Base-by-base conservation (phyloP, 1,139 yeast species). In the Tardiomyces digboiensis region DNA sequence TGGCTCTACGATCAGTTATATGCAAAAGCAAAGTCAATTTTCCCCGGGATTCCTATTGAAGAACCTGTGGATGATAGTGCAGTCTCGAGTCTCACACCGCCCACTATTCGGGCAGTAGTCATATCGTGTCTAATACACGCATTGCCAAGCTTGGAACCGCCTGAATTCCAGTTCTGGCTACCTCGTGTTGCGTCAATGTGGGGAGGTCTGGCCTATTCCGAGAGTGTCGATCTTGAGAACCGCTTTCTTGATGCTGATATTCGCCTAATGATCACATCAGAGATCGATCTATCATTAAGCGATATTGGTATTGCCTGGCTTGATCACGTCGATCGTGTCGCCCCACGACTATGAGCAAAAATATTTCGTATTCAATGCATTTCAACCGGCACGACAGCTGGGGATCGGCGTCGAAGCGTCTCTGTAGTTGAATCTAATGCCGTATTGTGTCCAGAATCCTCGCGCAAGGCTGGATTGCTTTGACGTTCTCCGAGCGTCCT, bases 231-330 rank as follows among this genome's bases (percentile, higher is more conserved):
- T n/a, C 40, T 22, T 12, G 76, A 72, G 44, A 58, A 57, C 13
- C 49, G 54, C 2, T 62, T 50, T 33, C 52, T 74, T 33, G 59
- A 62, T 37, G 60, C 60, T 16, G 56, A 56, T 16, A 45, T 74
- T 39, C 70, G 74, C 67, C 63, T 64, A 16, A 56, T 64, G 43
- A 59, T 74, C 1, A 69, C 79, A 38, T 71, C 71, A 49, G 68
- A 62, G 7, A 66, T 78, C 49, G 84, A 80, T 51, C 66, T 79
- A 46, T 76, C 76, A 50, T 66, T 84, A 50, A 75, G 82, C 3
- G 80, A 76, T 44, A 53, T 79, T 36, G 91, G 82, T 2, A 74
- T 80, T 45, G 62, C 65, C 26, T 83, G 89, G 88, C 83, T 84
- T 83, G 78, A 49, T 39, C 22, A 37, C 16, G 36, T 36, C 23